phyloP scores from a whole-genome alignment of 75 land plant species.

The Gnetum montanum region DNA sequence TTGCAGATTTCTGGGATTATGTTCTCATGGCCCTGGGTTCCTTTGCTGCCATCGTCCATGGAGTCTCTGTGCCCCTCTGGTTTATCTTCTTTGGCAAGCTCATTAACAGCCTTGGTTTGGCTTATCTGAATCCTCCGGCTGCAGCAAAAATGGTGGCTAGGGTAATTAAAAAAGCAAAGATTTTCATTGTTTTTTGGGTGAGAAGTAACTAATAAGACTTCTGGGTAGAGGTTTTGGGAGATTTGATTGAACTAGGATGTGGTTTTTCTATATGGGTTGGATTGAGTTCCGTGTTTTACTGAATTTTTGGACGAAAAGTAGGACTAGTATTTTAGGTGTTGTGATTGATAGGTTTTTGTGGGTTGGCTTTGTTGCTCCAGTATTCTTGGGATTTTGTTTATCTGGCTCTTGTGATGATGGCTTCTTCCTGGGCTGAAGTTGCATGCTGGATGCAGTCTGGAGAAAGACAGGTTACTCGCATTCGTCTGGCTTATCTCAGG shows the following conservation, averaged over 20 bases:
- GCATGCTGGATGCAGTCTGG: constrained; percentile 94
- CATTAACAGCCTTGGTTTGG: constrained; percentile 71
- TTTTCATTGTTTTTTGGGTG: no score
- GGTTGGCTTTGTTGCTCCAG: constrained; percentile 25
- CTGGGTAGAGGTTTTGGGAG: no score
- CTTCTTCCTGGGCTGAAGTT: constrained; percentile 93
- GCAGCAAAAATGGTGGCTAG: constrained; percentile 73
- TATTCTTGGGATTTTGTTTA: constrained; percentile 80
- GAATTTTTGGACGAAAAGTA: no score
- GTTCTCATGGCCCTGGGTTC: constrained; percentile 68
- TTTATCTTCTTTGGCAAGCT: constrained; percentile 94
- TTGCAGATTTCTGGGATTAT: constrained; percentile 70
- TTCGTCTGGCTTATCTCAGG: constrained; percentile 58
- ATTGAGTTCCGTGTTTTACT: no score
- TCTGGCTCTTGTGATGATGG: constrained; percentile 51
- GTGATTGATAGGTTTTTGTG: no score
- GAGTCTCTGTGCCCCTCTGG: constrained; percentile 93
- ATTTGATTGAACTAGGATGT: no score
- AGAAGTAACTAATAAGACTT: no score
- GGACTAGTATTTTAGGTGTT: no score
- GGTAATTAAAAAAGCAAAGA: no score
- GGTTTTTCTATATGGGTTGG: no score
- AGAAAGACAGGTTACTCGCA: constrained; percentile 75
- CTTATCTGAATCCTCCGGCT: constrained; percentile 58
- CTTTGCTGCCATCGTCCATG: constrained; percentile 81